These are phyloP conservation scores for Thraustochytrium striatum DNA, from an alignment of 352 stramenopile genomes.

Conservation along the genomic window DNA sequence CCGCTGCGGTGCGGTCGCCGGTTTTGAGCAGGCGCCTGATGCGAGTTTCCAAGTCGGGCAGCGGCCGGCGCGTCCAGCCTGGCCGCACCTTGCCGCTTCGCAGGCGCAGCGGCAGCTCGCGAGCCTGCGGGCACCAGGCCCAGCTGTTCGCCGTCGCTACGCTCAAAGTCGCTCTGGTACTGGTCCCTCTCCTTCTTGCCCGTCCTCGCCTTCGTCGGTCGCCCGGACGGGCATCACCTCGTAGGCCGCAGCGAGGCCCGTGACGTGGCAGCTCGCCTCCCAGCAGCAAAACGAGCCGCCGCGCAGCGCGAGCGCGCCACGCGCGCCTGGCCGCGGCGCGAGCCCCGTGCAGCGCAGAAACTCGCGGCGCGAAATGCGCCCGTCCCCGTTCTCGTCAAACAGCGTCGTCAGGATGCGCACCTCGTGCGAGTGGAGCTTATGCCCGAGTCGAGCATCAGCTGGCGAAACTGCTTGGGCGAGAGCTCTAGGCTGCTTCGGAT, in stretches of 20 bases:
- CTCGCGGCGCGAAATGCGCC: conserved; percentile 65
- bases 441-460: conserved; percentile 65
- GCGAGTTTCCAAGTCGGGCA: conserved; percentile 10
- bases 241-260: conserved; percentile 80
- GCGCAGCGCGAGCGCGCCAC: conserved; percentile 68
- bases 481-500: conserved; percentile 64
- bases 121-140: conserved; percentile 57
- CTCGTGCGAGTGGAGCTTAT: conserved; percentile 72
- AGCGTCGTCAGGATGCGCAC: conserved; percentile 72
- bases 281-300: conserved; percentile 71
- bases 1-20: neutral
- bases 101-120: conserved; percentile 57
- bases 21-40: neutral
- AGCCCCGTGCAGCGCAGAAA: conserved; percentile 77
- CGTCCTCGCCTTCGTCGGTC: conserved; percentile 38
- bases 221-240: conserved; percentile 63
- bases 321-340: conserved; percentile 62
- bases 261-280: conserved; percentile 81
- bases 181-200: conserved; percentile 54
- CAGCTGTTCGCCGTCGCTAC: conserved; percentile 49
- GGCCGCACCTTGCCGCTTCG: conserved; percentile 50
- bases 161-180: conserved; percentile 15
- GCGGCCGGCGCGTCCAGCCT: conserved; percentile 29
- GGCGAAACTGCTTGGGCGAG: conserved; percentile 63
- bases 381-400: conserved; percentile 71